Evolutionary conservation across 441 rosid species (phyloP).

Genomic region (Raphanus hybrid): DNA sequence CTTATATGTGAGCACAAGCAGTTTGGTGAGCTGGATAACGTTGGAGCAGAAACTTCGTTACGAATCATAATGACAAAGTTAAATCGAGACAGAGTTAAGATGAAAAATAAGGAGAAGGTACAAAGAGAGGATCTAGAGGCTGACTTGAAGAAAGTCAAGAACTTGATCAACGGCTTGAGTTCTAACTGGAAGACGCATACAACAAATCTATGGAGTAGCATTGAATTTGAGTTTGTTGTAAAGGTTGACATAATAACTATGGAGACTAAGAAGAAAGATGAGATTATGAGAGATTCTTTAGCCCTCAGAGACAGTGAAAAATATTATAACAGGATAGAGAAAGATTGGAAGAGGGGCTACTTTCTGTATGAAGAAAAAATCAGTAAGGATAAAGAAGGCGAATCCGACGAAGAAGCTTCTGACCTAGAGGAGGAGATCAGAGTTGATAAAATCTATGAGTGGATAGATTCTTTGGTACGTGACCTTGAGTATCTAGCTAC

Average conservation of each 20-base stretch:
- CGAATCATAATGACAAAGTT: no score
- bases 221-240: conserved; percentile 49
- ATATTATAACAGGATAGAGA: conserved; percentile 49
- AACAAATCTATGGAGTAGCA: conserved; percentile 46
- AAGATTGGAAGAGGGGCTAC: conserved; percentile 62
- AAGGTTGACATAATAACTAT: conserved; percentile 48
- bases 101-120: no score
- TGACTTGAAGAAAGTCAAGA: conserved; percentile 54
- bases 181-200: background rate
- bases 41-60: no score
- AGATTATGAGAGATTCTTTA: conserved; percentile 44
- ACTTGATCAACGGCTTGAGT: conserved; percentile 62
- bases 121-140: no score
- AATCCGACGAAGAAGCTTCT: conserved; percentile 37
- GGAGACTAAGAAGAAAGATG: conserved; percentile 46
- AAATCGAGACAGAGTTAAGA: no score
- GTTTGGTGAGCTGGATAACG: no score
- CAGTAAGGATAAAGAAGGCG: conserved; percentile 55
- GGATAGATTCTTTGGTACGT: background rate
- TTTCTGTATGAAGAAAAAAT: conserved; percentile 50
- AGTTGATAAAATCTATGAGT: background rate
- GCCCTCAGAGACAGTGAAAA: conserved; percentile 45
- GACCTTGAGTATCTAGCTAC: background rate
- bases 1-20: no score
- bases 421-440: background rate